Evolutionary conservation across 441 rosid species (phyloP).

Genomic region (Erysimum pusillum): DNA sequence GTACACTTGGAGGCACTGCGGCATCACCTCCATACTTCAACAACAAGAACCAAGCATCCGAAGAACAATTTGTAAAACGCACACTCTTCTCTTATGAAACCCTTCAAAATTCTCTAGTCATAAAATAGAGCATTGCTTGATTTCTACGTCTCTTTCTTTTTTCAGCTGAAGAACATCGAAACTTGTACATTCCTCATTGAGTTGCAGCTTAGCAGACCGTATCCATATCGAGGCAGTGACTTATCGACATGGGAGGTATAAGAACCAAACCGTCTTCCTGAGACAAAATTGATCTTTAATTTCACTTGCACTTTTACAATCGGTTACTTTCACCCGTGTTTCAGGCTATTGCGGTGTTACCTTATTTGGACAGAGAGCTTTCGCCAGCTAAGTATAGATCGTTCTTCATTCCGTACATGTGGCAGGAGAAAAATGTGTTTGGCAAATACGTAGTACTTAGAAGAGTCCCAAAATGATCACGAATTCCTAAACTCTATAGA

Average conservation of each 20-base stretch:
- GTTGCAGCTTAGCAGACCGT: constrained; percentile 84
- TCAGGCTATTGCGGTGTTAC: constrained; percentile 83
- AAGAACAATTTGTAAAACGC: constrained; percentile 76
- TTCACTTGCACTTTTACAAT: background rate
- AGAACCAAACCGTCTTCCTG: constrained; percentile 9
- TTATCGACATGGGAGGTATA: constrained; percentile 90
- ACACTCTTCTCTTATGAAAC: constrained; percentile 2
- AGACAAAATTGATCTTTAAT: background rate
- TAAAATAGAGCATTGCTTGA: background rate
- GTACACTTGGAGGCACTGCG: constrained; percentile 87
- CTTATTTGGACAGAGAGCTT: constrained; percentile 88
- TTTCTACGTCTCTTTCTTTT: constrained; percentile 5
- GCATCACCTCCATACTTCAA: constrained; percentile 86
- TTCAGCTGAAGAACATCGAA: constrained; percentile 74
- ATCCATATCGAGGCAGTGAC: constrained; percentile 76
- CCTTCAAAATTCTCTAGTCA: constrained; percentile 3
- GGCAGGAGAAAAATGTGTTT: constrained; percentile 88
- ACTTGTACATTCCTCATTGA: constrained; percentile 86
- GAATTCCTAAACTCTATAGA: background rate
- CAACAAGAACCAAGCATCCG: constrained; percentile 85
- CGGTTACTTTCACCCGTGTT: constrained; percentile 4
- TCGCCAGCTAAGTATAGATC: constrained; percentile 86
- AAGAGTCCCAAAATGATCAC: constrained; percentile 56
- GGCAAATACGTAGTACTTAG: constrained; percentile 79
- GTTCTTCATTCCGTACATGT: constrained; percentile 83